Evolutionary conservation across 768 basidiomycete genomes (phyloP).

Genomic region (Podaxis mareebaensis): DNA sequence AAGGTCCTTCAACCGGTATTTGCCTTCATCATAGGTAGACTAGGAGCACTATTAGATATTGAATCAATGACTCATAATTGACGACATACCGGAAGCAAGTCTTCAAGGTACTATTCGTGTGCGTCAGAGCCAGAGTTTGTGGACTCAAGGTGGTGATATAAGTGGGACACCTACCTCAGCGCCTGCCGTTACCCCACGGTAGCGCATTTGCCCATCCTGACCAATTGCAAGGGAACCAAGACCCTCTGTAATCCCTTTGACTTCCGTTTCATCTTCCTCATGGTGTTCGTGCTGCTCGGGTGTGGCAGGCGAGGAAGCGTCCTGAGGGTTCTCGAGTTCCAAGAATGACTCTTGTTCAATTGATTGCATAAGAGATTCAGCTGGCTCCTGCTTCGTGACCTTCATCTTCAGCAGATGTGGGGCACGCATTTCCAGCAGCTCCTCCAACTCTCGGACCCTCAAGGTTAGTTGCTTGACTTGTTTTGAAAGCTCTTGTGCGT

Average conservation of each 20-base stretch:
- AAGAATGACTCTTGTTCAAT: neutral
- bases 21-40: constrained; percentile 13
- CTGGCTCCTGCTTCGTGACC: constrained; percentile 9
- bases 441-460: constrained; percentile 47
- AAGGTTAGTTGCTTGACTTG: constrained; percentile 44
- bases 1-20: constrained; percentile 21
- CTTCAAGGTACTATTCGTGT: constrained; percentile 37
- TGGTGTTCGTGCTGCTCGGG: constrained; percentile 1
- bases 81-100: constrained; percentile 33
- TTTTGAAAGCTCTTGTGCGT: constrained; percentile 46
- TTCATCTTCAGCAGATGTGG: constrained; percentile 12
- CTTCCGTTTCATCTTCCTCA: constrained; percentile 22
- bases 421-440: constrained; percentile 31
- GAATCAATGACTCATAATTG: neutral
- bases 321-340: neutral
- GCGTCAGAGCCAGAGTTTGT: neutral
- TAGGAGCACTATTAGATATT: neutral
- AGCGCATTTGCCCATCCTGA: constrained; percentile 46
- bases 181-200: constrained; percentile 50
- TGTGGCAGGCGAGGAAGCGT: neutral
- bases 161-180: constrained; percentile 41
- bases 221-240: constrained; percentile 53
- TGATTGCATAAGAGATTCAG: neutral
- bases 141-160: neutral
- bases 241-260: constrained; percentile 33